Conservation (phyloP, 192 early-diverging fungal genomes). For the Coemansia sp. region DNA sequence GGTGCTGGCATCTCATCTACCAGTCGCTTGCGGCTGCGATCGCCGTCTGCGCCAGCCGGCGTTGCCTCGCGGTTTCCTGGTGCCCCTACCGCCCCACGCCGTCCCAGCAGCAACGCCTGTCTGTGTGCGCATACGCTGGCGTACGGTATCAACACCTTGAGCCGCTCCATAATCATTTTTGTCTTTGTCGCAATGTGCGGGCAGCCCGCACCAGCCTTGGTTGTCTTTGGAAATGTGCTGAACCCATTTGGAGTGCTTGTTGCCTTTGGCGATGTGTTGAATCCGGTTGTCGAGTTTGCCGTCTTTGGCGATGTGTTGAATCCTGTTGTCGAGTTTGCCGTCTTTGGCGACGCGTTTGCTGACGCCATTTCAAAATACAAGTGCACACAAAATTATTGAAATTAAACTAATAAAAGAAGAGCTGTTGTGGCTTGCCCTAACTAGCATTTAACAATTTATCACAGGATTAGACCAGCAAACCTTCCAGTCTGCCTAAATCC, state of each 20-base stretch:
- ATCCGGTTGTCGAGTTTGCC: too few relatives aligned
- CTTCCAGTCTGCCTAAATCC: too few relatives aligned
- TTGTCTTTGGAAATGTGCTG: too few relatives aligned
- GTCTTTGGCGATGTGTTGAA: too few relatives aligned
- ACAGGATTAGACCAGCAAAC: too few relatives aligned
- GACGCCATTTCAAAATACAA: not conserved
- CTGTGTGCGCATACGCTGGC: conserved; percentile 46
- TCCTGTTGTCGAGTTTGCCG: too few relatives aligned
- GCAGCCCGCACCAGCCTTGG: conserved; percentile 22
- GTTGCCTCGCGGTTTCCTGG: conserved; percentile 29
- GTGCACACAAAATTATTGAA: not conserved
- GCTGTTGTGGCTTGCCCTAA: too few relatives aligned
- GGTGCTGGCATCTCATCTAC: conserved; percentile 60
- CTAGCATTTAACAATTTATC: too few relatives aligned
- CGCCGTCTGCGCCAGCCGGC: conserved; percentile 40
- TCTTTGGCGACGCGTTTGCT: too few relatives aligned
- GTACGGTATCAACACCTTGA: conserved; percentile 49
- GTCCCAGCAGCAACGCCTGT: conserved; percentile 48
- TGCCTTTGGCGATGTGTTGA: too few relatives aligned
- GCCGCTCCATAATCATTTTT: conserved; percentile 41
- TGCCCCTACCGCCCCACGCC: conserved; percentile 31
- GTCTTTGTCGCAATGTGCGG: conserved; percentile 28
- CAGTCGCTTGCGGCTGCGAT: conserved; percentile 52
- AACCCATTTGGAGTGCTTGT: too few relatives aligned
- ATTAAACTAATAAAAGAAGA: not conserved